Conservation (phyloP, 306 rosid species). For the Cucumis melo region DNA sequence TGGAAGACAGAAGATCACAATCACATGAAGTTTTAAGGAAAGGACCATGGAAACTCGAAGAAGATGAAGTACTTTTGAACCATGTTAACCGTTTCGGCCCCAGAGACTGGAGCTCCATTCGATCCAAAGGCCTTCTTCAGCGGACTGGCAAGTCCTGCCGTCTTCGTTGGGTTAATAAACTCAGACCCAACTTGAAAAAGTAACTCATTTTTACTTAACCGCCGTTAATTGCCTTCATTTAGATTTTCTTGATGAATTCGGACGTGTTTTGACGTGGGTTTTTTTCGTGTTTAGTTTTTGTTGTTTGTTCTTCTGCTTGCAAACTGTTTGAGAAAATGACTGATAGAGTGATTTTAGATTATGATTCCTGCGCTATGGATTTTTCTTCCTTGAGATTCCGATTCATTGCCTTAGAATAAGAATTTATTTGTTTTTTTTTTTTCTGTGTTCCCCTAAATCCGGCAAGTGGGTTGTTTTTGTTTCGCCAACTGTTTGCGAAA, state of each 20-base stretch:
- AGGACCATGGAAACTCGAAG: not conserved
- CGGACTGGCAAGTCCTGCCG: slow-evolving; percentile 91
- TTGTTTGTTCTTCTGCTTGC: not conserved
- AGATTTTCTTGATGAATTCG: not conserved
- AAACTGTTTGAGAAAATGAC: not conserved
- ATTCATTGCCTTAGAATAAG: not conserved
- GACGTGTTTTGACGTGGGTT: not conserved
- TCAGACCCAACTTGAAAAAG: slow-evolving; percentile 82
- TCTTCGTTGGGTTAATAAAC: slow-evolving; percentile 96
- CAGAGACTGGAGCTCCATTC: slow-evolving; percentile 98
- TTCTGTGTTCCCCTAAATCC: not conserved
- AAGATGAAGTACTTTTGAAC: slow-evolving; percentile 38
- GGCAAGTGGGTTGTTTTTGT: not conserved
- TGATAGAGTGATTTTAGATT: not conserved
- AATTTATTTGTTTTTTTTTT: not conserved
- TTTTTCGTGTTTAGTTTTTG: not conserved
- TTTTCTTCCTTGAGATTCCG: not conserved
- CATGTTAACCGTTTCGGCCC: slow-evolving; percentile 74
- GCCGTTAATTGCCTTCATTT: not conserved
- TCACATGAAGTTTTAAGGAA: not conserved
- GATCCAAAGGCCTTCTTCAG: slow-evolving; percentile 88
- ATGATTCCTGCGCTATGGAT: not conserved
- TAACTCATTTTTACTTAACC: not conserved
- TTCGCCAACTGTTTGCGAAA: not conserved
- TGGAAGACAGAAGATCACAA: not conserved